phyloP scores from a whole-genome alignment of 2,329 filamentous ascomycete genomes.

The Beauveria pseudobassiana region DNA sequence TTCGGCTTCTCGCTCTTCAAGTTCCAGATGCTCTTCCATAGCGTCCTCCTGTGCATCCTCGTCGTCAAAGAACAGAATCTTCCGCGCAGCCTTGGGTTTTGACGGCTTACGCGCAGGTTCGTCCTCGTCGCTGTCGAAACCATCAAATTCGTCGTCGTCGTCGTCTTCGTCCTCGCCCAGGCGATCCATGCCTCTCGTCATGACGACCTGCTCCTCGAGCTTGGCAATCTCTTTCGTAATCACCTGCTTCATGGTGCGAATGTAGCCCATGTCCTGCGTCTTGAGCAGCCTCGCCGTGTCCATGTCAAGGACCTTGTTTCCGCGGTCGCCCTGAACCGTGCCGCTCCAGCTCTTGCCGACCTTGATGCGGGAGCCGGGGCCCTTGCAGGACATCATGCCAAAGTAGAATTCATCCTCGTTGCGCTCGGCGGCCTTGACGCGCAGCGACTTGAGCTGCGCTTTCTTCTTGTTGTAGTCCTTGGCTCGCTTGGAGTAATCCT shows the following conservation, averaged over 20 bases:
- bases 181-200: slow-evolving; percentile 31
- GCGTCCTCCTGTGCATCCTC: slow-evolving; percentile 28
- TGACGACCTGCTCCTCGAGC: slow-evolving; percentile 46
- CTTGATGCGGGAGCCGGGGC: slow-evolving; percentile 42
- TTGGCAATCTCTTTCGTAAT: slow-evolving; percentile 48
- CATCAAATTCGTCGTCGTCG: slow-evolving; percentile 24
- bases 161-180: slow-evolving; percentile 28
- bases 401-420: slow-evolving; percentile 71
- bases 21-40: slow-evolving; percentile 23
- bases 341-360: slow-evolving; percentile 46
- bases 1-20: slow-evolving; percentile 22
- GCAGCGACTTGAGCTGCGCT: slow-evolving; percentile 48
- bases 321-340: slow-evolving; percentile 49
- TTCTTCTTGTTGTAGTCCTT: slow-evolving; percentile 62
- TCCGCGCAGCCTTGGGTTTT: slow-evolving; percentile 31
- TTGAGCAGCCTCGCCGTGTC: slow-evolving; percentile 57
- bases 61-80: slow-evolving; percentile 45
- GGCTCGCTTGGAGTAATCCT: slow-evolving; percentile 58
- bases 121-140: slow-evolving; percentile 25
- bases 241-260: slow-evolving; percentile 55
- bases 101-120: slow-evolving; percentile 20
- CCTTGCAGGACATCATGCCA: slow-evolving; percentile 57
- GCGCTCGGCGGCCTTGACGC: slow-evolving; percentile 54
- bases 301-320: slow-evolving; percentile 46
- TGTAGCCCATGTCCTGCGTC: slow-evolving; percentile 60